These are phyloP conservation scores for Dioscorea alata DNA, from an alignment of 106 monocot genomes.

Conservation along the genomic window DNA sequence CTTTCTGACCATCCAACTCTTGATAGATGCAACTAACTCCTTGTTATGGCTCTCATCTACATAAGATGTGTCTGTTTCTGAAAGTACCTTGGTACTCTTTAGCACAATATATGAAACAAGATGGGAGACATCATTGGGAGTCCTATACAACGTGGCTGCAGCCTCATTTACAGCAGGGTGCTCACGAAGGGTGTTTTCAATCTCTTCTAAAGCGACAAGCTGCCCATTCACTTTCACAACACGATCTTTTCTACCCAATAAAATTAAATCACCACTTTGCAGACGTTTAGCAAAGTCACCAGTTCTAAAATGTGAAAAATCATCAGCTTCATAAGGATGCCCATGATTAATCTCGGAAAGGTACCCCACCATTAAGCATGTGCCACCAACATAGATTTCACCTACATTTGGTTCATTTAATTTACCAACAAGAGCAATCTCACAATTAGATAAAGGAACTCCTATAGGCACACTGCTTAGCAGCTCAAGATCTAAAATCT, in stretches of 20 bases:
- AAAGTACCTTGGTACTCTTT: constrained; percentile 2
- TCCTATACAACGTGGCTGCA: constrained; percentile 45
- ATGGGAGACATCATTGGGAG: constrained; percentile 10
- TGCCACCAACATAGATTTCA: constrained; percentile 71
- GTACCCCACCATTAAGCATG: constrained; percentile 76
- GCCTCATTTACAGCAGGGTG: constrained; percentile 70
- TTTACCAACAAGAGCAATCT: constrained; percentile 42
- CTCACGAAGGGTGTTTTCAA: constrained; percentile 57
- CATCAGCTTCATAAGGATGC: constrained; percentile 9
- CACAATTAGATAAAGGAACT: constrained; percentile 68
- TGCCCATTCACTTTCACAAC: constrained; percentile 81
- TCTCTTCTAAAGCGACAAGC: constrained; percentile 69
- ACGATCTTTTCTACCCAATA: constrained; percentile 78
- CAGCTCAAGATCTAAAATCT: constrained; percentile 33
- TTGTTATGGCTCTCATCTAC: constrained; percentile 6
- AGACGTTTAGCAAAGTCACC: constrained; percentile 80
- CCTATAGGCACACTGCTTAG: constrained; percentile 85
- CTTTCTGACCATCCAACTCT: constrained; percentile 57
- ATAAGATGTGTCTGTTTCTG: constrained; percentile 2
- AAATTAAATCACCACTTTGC: constrained; percentile 60
- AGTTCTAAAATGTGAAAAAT: constrained; percentile 41
- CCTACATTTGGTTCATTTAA: constrained; percentile 39
- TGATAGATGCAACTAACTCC: constrained; percentile 37
- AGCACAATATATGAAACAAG: constrained; percentile 58
- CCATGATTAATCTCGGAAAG: constrained; percentile 31